A percentile compares a stretch with the other conserved stretches of the same genome.
Conservation (phyloP, 176 grass and related monocot genomes). For the Pontederia paniculata region DNA sequence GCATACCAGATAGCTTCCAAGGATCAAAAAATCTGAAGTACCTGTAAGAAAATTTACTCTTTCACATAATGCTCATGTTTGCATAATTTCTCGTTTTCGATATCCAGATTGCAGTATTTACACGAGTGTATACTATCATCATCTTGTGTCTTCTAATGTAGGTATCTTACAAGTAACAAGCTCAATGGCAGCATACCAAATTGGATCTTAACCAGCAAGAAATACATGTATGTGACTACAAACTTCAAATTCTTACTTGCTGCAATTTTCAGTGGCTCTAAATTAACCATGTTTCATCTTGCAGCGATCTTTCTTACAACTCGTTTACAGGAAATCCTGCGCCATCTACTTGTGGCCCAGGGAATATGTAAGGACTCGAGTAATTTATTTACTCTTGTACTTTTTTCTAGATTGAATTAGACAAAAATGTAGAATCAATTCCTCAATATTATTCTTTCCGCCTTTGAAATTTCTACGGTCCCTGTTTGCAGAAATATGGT, state of each 20-base stretch:
- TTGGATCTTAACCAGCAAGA: constrained; percentile 2
- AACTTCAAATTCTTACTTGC: background rate
- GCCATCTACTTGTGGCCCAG: background rate
- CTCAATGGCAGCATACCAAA: background rate
- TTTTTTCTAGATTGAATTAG: background rate
- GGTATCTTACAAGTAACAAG: constrained; percentile 15
- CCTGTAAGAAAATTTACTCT: background rate
- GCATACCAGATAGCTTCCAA: background rate
- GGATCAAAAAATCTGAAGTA: background rate
- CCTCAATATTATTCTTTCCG: too few species aligned
- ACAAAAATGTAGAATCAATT: too few species aligned
- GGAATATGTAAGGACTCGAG: background rate
- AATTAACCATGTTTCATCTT: background rate
- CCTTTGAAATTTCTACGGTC: too few species aligned
- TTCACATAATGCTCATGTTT: too few species aligned
- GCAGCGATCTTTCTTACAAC: constrained; percentile 17
- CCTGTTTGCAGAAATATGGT: constrained; percentile 9
- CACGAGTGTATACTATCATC: background rate
- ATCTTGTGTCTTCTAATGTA: constrained; percentile 1
- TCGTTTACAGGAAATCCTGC: constrained; percentile 4
- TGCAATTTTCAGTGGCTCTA: too few species aligned
- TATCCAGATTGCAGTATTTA: too few species aligned
- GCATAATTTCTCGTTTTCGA: too few species aligned
- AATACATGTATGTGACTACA: background rate
- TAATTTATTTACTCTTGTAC: background rate